Percentiles rank a stretch among this genome's conserved stretches.
These are phyloP conservation scores for Kluyveromyces aestuarii DNA, from an alignment of 805 yeast species.

Conservation along the genomic window DNA sequence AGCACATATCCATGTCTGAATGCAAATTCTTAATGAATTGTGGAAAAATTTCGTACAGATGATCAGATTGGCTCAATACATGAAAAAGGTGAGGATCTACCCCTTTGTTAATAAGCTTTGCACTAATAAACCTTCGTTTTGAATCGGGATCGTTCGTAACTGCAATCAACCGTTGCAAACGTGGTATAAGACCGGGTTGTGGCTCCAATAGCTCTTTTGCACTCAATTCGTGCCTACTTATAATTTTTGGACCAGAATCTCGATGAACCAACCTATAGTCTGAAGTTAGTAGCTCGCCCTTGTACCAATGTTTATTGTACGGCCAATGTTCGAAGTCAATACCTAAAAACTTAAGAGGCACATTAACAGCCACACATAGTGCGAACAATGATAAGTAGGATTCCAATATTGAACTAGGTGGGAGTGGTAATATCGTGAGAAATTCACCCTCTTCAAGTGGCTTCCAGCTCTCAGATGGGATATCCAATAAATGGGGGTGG, in stretches of 20 bases:
- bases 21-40: slow-evolving; percentile 20
- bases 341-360: slow-evolving; percentile 16
- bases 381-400: slow-evolving; percentile 24
- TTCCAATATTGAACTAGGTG: slow-evolving; percentile 19
- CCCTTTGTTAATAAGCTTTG: slow-evolving; percentile 14
- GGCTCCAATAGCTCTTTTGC: slow-evolving; percentile 4
- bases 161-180: slow-evolving; percentile 21
- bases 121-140: slow-evolving; percentile 17
- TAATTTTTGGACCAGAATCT: slow-evolving; percentile 5
- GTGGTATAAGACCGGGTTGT: slow-evolving; percentile 23
- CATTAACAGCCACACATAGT: slow-evolving; percentile 14
- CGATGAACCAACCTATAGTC: slow-evolving; percentile 6
- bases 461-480: background rate
- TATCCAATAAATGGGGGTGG: background rate
- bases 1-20: slow-evolving; percentile 14
- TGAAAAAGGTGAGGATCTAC: slow-evolving; percentile 14
- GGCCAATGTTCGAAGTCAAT: slow-evolving; percentile 20
- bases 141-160: slow-evolving; percentile 13
- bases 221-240: slow-evolving; percentile 5
- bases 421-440: slow-evolving; percentile 18
- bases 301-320: slow-evolving; percentile 20
- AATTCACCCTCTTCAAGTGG: slow-evolving; percentile 10
- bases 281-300: slow-evolving; percentile 11
- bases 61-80: slow-evolving; percentile 16
- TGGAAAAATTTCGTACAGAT: slow-evolving; percentile 24